Base-by-base conservation (phyloP, 2,329 filamentous ascomycete genomes). In the Chaetomium sp. region DNA sequence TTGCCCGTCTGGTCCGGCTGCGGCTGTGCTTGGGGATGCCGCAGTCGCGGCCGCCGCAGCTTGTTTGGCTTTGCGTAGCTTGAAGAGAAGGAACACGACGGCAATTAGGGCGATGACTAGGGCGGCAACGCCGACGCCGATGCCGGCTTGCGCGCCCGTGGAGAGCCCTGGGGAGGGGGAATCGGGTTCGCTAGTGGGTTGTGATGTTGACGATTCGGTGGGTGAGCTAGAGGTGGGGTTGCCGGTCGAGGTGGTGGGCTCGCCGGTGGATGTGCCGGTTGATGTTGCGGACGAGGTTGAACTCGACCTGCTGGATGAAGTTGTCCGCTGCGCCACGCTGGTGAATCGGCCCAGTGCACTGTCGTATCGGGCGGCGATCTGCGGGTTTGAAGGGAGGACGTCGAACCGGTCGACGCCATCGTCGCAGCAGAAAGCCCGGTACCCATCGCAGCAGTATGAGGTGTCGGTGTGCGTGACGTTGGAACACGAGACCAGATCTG, bases 391-490 rank as follows among this genome's bases (percentile, higher is more conserved):
- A 5, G 54, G 54, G 32, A 55, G 27, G 6, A 55, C 49, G 0
- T 55, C 54, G 44, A 55, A 55, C 2, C 54, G 49, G 43, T 43
- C 49, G 8, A 55, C 37, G 43, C 54, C 49, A 8, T 43, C 34
- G 34, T 52, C 38, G 44, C 54, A 55, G 43, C 54, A 55, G 33
- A 48, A 48, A 33, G 43, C 32, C 1, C 53, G 53, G 14, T n/a
- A 11, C 7, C 9, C 9, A 44, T 55, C 55, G 34, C 55, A 57
- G 55, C 55, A 57, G 48, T 48, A 57, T n/a, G 52, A 44, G 1
- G 55, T 57, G 43, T 57, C 55, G 48, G 47, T 45, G 9, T 12
- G 9, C 14, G 55, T 57, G 6, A 49, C 33, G 42, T 57, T 57
- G 47, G 52, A 14, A 38, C 55, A 57, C 2, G 55, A 57, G 33